These are phyloP conservation scores for Poterioochromonas sp. DNA, from an alignment of 352 stramenopile genomes.

Conservation along the genomic window DNA sequence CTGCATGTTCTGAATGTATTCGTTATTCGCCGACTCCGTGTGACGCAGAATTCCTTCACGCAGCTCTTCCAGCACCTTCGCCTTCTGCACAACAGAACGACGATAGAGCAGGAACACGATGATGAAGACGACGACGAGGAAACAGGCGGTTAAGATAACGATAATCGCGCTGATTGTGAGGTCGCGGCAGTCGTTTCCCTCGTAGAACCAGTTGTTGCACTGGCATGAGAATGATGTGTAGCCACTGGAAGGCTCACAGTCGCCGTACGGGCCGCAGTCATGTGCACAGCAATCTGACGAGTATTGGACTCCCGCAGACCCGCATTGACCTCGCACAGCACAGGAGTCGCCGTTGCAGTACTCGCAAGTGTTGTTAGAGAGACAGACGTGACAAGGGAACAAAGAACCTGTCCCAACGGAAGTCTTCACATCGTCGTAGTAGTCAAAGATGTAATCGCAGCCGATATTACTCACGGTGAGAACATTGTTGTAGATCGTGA, in stretches of 20 bases:
- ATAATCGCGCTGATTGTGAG: neutral
- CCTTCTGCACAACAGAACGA: neutral
- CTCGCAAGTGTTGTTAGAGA: too few relatives aligned
- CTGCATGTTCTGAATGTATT: constrained; percentile 25
- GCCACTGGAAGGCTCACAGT: neutral
- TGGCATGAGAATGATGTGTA: neutral
- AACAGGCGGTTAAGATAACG: neutral
- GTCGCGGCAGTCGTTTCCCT: neutral
- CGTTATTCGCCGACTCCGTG: neutral
- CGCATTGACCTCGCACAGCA: neutral
- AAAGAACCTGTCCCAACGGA: neutral
- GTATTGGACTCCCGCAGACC: neutral
- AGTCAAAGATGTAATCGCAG: neutral
- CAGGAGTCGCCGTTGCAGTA: neutral
- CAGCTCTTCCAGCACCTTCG: constrained; percentile 7
- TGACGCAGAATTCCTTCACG: constrained; percentile 20
- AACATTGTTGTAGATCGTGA: neutral
- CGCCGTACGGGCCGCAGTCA: neutral
- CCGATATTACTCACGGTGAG: neutral
- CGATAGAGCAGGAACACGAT: neutral
- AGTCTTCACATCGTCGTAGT: neutral
- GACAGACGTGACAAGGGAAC: neutral
- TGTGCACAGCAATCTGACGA: neutral
- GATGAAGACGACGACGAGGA: neutral
- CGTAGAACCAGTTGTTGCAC: neutral